Evolutionary conservation across 768 basidiomycete species (phyloP), one percentile per base, ranked within the genome.

Genomic region (Termitomyces sp.): DNA sequence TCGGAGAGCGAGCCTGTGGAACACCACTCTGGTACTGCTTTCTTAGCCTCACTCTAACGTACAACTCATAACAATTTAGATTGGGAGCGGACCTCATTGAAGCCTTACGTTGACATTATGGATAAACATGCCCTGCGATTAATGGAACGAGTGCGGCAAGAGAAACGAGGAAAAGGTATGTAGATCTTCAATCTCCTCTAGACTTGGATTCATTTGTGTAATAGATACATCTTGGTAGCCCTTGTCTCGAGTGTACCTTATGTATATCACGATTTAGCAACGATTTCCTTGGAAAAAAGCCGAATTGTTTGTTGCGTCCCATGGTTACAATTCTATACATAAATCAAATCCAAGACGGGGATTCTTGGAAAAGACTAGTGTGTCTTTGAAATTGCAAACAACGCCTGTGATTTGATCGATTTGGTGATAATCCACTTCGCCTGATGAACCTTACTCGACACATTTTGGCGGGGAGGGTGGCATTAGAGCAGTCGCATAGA

Each of bases 21-120:
- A 62, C 78, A 81, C 60, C 81, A 81, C 62, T 78, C 84, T 55
- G 83, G 83, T 83, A 57, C 47, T 16, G 39, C 54, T 36, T 52
- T 50, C 58, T 53, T 46, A 53, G 20, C 64, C 41, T 44, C n/a
- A 27, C 8, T 42, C 8, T 7, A n/a, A 37, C 33, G 16, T 27
- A n/a, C 27, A 18, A 15, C 54, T 61, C n/a, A 58, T 33, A 16
- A 11, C 13, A 18, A 34, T 44, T 6, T 49, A 85, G 90, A 90
- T 66, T 97, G 93, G 90, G 85, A 89, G 63, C 81, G 83, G 57
- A 98, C 97, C 16, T 91, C 91, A 5, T 73, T 99, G 59, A 90
- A 85, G 68, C 89, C 89, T 22, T 98, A 95, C 65, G 85, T 99
- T 44, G 89, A 95, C 47, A 83, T 97, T 77, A 73, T 98, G 63